Conservation (phyloP, 495 filamentous ascomycete species). For the Lentithecium fluviatile region DNA sequence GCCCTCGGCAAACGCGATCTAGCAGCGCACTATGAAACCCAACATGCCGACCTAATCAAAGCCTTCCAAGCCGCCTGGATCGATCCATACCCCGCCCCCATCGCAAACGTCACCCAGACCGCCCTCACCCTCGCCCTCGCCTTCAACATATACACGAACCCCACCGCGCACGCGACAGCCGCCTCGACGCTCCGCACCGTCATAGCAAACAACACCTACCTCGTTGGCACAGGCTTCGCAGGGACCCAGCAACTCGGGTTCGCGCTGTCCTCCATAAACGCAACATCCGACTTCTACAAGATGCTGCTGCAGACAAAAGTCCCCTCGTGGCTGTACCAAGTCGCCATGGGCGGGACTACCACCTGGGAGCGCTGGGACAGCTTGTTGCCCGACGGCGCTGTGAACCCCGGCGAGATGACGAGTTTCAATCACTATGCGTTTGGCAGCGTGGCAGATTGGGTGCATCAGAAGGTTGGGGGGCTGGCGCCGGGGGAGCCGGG, state of each 20-base stretch:
- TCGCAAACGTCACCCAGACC: slow-evolving; percentile 53
- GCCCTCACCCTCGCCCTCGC: slow-evolving; percentile 47
- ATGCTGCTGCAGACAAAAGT: slow-evolving; percentile 45
- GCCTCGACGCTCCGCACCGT: slow-evolving; percentile 42
- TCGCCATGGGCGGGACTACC: slow-evolving; percentile 54
- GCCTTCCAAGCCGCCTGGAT: slow-evolving; percentile 49
- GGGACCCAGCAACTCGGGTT: slow-evolving; percentile 53
- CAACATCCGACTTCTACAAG: slow-evolving; percentile 37
- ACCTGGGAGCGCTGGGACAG: slow-evolving; percentile 61
- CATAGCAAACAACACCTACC: slow-evolving; percentile 46
- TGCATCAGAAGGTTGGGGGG: slow-evolving; percentile 21
- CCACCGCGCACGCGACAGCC: slow-evolving; percentile 41
- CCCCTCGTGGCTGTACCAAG: slow-evolving; percentile 54
- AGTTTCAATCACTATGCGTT: slow-evolving; percentile 57
- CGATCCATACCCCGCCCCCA: slow-evolving; percentile 36
- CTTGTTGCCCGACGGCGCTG: slow-evolving; percentile 49
- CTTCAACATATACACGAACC: slow-evolving; percentile 47
- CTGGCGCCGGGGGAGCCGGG: slow-evolving; percentile 16
- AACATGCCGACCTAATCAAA: slow-evolving; percentile 4
- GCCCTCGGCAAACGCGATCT: slow-evolving; percentile 1
- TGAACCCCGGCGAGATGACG: slow-evolving; percentile 56
- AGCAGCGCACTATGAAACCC: neutral
- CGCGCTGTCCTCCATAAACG: slow-evolving; percentile 43
- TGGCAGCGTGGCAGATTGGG: slow-evolving; percentile 43
- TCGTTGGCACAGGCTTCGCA: slow-evolving; percentile 55